Conservation (phyloP, 495 filamentous ascomycete genomes). For the Podospora pseudocomata region DNA sequence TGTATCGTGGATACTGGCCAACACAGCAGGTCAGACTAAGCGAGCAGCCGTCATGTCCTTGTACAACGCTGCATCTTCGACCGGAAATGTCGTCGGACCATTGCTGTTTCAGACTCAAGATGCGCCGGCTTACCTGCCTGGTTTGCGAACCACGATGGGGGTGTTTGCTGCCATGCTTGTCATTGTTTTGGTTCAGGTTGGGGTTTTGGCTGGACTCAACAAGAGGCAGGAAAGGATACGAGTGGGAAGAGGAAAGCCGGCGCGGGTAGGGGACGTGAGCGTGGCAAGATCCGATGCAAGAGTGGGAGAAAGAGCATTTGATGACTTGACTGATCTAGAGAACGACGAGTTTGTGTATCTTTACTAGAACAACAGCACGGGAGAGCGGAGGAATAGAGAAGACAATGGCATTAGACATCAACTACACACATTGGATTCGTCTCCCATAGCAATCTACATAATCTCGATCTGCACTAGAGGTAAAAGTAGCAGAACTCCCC, state of each 20-base stretch:
- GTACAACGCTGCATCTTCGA: slow-evolving; percentile 57
- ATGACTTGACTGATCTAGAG: slow-evolving; percentile 58
- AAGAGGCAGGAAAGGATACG: slow-evolving; percentile 49
- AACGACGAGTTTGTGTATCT: slow-evolving; percentile 69
- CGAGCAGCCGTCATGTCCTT: slow-evolving; percentile 49
- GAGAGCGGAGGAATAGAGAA: too few species aligned
- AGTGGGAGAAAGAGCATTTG: slow-evolving; percentile 42
- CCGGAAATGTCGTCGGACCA: slow-evolving; percentile 67
- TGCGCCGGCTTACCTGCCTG: slow-evolving; percentile 57
- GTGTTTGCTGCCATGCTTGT: slow-evolving; percentile 54
- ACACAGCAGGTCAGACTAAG: slow-evolving; percentile 73
- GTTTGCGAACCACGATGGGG: slow-evolving; percentile 51
- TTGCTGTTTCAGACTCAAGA: slow-evolving; percentile 60
- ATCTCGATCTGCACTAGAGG: slow-evolving; percentile 21
- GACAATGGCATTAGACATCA: not conserved
- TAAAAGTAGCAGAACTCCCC: slow-evolving; percentile 47
- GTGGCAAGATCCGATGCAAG: slow-evolving; percentile 44
- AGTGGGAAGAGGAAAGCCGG: slow-evolving; percentile 55
- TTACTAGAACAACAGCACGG: slow-evolving; percentile 38
- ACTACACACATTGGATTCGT: not conserved
- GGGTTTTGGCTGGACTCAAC: slow-evolving; percentile 52
- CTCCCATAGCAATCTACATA: too few species aligned
- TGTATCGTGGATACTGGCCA: slow-evolving; percentile 49
- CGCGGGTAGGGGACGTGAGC: slow-evolving; percentile 52
- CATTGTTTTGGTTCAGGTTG: slow-evolving; percentile 49